Percentiles rank a stretch among this genome's conserved stretches.
phyloP scores from a whole-genome alignment of 2,329 filamentous ascomycete genomes.

The Bipolaris victoriae region DNA sequence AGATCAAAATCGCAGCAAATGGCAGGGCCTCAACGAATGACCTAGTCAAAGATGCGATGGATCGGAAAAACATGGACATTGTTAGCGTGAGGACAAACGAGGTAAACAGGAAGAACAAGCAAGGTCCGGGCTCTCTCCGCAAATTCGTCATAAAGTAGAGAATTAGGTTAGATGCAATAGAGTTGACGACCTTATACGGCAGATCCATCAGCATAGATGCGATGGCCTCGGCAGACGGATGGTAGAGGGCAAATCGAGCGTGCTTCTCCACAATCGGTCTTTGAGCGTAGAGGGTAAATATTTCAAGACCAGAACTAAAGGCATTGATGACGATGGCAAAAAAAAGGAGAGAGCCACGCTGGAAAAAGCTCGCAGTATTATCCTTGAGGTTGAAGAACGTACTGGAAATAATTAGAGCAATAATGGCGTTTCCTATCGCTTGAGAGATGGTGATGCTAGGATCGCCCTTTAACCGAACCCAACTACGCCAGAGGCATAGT shows the following conservation, averaged over 20 bases:
- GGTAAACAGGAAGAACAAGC: constrained; percentile 86
- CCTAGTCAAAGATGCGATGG: constrained; percentile 74
- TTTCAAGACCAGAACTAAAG: constrained; percentile 81
- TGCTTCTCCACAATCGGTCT: constrained; percentile 94
- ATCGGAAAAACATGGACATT: constrained; percentile 88
- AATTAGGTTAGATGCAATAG: constrained; percentile 76
- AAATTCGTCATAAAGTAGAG: constrained; percentile 90
- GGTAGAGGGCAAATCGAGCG: constrained; percentile 82
- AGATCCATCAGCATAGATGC: constrained; percentile 86
- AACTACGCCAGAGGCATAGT: constrained; percentile 82
- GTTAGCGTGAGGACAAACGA: constrained; percentile 73
- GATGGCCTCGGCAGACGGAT: constrained; percentile 84
- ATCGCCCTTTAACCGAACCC: constrained; percentile 76
- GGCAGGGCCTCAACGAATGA: constrained; percentile 66
- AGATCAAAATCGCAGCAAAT: constrained; percentile 63
- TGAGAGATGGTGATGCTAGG: constrained; percentile 73
- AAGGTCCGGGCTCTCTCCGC: constrained; percentile 72
- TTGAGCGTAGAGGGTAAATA: constrained; percentile 85
- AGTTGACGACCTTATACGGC: constrained; percentile 78
- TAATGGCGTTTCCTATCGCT: constrained; percentile 72
- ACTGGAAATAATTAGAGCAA: constrained; percentile 78
- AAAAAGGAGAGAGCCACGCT: constrained; percentile 80
- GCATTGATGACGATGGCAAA: constrained; percentile 88
- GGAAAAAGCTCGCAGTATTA: constrained; percentile 75
- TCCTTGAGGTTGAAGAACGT: constrained; percentile 78